Percentiles rank a stretch among this genome's conserved stretches.
Evolutionary conservation across 306 rosid species (phyloP).

Genomic region (Betula pendula): DNA sequence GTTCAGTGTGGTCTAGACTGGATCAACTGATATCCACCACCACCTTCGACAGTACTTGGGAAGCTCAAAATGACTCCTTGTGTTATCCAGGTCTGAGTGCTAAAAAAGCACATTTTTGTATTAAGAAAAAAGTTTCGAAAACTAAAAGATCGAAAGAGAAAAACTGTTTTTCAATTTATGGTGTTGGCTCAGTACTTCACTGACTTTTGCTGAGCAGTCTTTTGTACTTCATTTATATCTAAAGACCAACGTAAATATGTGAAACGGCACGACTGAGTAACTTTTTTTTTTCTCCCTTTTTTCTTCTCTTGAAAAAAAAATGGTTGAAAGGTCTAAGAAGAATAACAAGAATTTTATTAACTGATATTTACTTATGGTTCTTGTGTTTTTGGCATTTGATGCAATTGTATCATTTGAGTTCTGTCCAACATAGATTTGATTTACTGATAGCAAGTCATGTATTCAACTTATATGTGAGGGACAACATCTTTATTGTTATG

Average conservation of each 20-base stretch:
- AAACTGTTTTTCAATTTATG: background rate
- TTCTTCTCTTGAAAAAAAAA: background rate
- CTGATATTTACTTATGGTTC: background rate
- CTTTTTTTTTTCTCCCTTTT: background rate
- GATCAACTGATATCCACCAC: background rate
- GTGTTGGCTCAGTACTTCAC: background rate
- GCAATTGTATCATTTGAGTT: background rate
- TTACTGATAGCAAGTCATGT: background rate
- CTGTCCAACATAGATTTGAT: background rate
- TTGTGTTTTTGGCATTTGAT: background rate
- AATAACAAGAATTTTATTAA: background rate
- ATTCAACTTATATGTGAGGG: conserved; percentile 1
- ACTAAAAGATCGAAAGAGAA: background rate
- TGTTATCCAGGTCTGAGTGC: background rate
- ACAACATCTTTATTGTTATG: background rate
- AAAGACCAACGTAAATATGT: background rate
- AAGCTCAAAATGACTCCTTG: background rate
- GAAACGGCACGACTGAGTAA: background rate
- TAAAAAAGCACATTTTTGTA: background rate
- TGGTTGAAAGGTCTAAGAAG: background rate
- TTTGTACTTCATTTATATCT: background rate
- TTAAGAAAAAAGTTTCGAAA: background rate
- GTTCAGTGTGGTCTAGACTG: background rate
- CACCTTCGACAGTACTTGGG: background rate
- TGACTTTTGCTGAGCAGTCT: too few relatives aligned